Base-by-base conservation (phyloP, 2,329 filamentous ascomycete species). In the Hypoxylon rubiginosum region DNA sequence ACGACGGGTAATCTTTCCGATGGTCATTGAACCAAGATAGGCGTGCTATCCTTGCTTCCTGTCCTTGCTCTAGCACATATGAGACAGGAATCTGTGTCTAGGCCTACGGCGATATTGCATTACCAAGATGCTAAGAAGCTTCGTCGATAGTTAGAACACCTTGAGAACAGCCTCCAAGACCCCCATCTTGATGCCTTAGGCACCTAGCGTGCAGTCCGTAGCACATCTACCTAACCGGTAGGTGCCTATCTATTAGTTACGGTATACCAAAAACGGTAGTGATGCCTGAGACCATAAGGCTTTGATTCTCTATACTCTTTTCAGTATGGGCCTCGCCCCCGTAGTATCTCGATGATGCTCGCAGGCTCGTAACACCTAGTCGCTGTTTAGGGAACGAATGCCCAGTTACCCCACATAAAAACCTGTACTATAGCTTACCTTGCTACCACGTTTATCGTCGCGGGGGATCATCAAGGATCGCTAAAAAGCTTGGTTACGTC, bases 391-490 rank as follows among this genome's bases (percentile, higher is more conserved):
- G 10, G 10, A 34, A 4, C 32, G 10, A 34, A 15, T 48, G 21
- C 6, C 10, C 9, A n/a, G 13, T 4, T 48, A 41, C 61, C 45
- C 57, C 52, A 36, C 57, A 36, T 48, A 34, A 51, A 52, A 57
- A 26, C 32, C 17, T 64, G 24, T 58, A 54, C 51, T 56, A 58
- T 57, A 24, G 28, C 15, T 30, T 10, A 51, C 50, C 45, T 56
- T 39, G n/a, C 9, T 34, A 34, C 39, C 58, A 60, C 26, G 10
- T 21, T 59, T n/a, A 50, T 58, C 46, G 43, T 60, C 32, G 58
- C 57, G 55, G 62, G 62, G 55, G 58, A 66, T 66, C 62, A 34
- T 51, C 58, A 32, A 45, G 11, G 13, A 43, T 52, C 46, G 39
- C 19, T 13, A 39, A 30, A 51, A 43, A 39, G n/a, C 50, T 51